Evolutionary conservation across 1,139 yeast genomes (phyloP).

Genomic region (Hansenula sp.): DNA sequence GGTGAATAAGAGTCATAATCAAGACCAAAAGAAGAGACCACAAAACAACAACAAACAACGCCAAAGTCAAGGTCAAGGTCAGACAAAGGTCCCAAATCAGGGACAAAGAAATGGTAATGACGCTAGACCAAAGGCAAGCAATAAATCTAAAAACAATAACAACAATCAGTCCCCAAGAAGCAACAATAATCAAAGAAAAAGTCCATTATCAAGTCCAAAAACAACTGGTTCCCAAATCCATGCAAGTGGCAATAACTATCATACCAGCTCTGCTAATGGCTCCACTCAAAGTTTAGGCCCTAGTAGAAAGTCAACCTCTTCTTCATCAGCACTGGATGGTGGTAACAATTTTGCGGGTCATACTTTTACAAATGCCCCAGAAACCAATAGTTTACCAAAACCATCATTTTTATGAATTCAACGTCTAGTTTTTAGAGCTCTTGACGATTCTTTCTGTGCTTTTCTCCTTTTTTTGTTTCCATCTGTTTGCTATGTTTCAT

Average conservation of each 20-base stretch:
- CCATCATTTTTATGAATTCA: slow-evolving; percentile 4
- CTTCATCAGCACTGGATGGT: neutral
- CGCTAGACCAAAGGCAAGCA: slow-evolving; percentile 1
- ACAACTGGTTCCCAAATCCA: neutral
- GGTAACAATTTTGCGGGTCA: slow-evolving; percentile 3
- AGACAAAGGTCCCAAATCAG: neutral
- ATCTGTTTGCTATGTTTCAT: too few relatives aligned
- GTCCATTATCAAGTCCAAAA: neutral
- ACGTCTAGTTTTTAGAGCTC: too few relatives aligned
- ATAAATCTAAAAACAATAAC: neutral
- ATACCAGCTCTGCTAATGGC: neutral
- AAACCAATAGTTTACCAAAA: slow-evolving; percentile 4
- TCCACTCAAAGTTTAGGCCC: neutral
- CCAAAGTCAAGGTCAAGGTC: neutral
- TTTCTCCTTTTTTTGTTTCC: too few relatives aligned
- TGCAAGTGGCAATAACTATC: neutral
- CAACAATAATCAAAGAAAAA: neutral
- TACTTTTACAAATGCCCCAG: slow-evolving; percentile 2
- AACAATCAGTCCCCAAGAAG: neutral
- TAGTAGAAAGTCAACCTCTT: neutral
- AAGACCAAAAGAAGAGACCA: neutral
- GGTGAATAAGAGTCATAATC: neutral
- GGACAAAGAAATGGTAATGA: neutral
- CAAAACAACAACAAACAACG: neutral
- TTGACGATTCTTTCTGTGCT: too few relatives aligned